Evolutionary conservation across 192 early-diverging fungal species (phyloP), one percentile per base, ranked within the genome.

Genomic region (Allomyces macrogynus): DNA sequence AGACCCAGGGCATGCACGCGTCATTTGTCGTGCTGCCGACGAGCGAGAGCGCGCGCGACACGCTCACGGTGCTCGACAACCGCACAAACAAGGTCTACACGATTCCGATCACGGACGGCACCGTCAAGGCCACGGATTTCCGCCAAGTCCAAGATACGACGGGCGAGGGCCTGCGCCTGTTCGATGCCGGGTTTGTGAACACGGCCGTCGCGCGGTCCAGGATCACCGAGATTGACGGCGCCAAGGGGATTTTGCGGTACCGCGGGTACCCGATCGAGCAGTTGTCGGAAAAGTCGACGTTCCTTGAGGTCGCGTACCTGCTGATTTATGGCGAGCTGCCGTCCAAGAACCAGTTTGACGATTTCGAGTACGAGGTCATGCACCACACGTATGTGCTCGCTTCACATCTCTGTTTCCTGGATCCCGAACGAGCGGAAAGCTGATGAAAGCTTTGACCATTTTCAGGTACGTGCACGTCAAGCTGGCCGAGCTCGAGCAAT

Each of bases 161-260:
- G 26, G 57, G 62, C 23, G 64, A 66, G 43, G 71, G 67, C 16
- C 61, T 62, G 49, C 44, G 40, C 20, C 57, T 73, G n/a, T 72
- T 64, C 14, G 70, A 73, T 67, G 71, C 70, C 62, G 71, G 70
- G n/a, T 84, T 80, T 67, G 71, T 78, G 43, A 85, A 85, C 67
- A 84, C 82, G 12, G 79, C 81, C 69, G 79, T 86, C 5, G 80
- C 80, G 44, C 70, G 76, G 20, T 86, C 84, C 10, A 68, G 76
- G 24, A 85, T 86, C 62, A 73, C 74, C 26, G 76, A 83, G 62
- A 86, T 86, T 71, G 84, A 86, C 63, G 85, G 85, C 24, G 85
- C 86, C 49, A 70, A 68, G 62, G 85, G 85, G 10, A 78, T 86
- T 66, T 67, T 86, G 22, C 64, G 81, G 60, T 81, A 82, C 65